phyloP scores from a whole-genome alignment of 2,329 filamentous ascomycete species.

The Coccinonectria pachysandricola region DNA sequence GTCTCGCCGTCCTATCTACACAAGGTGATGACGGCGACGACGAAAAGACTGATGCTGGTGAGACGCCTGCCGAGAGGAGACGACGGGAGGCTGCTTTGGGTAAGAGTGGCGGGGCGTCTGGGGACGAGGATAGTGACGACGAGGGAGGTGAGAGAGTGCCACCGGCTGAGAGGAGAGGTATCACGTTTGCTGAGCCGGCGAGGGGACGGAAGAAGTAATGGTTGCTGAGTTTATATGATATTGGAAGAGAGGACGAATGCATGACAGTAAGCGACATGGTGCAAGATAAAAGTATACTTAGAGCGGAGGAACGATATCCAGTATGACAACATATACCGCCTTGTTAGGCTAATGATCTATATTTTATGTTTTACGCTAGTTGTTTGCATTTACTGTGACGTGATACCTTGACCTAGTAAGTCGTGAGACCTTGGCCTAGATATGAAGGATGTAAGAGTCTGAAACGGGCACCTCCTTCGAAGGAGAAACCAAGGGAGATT shows the following conservation, averaged over 20 bases:
- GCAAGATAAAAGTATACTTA: no score
- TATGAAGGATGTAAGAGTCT: no score
- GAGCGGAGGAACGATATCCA: constrained; percentile 7
- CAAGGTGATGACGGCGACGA: constrained; percentile 32
- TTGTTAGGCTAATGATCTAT: no score
- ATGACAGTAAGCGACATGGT: no score
- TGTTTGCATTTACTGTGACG: constrained; percentile 2
- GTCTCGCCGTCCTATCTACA: constrained; percentile 42
- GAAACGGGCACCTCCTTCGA: no score
- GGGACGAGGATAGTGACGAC: constrained; percentile 35
- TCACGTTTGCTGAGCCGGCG: constrained; percentile 47
- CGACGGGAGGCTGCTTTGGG: constrained; percentile 66
- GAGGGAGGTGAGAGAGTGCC: constrained; percentile 45
- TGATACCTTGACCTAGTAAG: no score
- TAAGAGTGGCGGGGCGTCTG: constrained; percentile 39
- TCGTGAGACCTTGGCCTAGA: no score
- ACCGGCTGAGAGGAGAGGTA: constrained; percentile 43
- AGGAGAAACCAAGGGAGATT: no score
- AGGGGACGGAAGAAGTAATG: constrained; percentile 4
- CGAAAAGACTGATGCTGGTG: no score
- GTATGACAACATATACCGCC: constrained; percentile 4
- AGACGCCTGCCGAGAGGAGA: constrained; percentile 66
- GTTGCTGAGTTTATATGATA: no score
- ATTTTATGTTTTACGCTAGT: no score
- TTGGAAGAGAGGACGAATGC: no score